These are phyloP conservation scores for Helotiales sp. DNA, from an alignment of 2,329 filamentous ascomycete genomes.

Conservation along the genomic window DNA sequence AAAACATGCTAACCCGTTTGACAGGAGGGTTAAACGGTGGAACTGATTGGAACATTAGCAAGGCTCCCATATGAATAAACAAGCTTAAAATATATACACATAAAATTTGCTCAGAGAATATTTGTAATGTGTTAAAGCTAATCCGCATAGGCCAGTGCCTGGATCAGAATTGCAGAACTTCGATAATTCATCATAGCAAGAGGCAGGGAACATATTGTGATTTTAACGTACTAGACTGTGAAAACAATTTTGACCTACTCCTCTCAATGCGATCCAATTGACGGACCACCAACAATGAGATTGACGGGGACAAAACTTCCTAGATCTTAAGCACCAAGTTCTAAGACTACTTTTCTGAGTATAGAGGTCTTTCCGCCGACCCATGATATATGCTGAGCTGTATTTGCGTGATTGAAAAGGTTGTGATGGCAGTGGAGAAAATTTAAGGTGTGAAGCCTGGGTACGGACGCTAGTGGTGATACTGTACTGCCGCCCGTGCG, in stretches of 20 bases:
- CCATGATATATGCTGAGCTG: no score
- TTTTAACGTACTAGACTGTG: conserved; percentile 11
- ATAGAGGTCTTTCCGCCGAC: no score
- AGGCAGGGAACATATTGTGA: neutral
- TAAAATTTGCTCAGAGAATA: conserved; percentile 32
- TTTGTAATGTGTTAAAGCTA: conserved; percentile 32
- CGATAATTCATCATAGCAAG: conserved; percentile 8
- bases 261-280: neutral
- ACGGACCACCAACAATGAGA: conserved; percentile 23
- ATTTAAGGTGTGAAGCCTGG: no score
- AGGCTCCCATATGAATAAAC: neutral
- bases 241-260: neutral
- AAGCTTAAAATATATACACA: conserved; percentile 5
- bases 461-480: no score
- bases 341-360: no score
- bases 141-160: conserved; percentile 26
- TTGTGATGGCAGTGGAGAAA: no score
- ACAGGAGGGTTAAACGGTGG: conserved; percentile 22
- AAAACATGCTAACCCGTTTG: no score
- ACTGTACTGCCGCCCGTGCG: no score
- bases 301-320: conserved; percentile 38
- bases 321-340: no score
- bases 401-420: no score
- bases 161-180: conserved; percentile 15
- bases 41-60: neutral